Base-by-base conservation (phyloP, 352 stramenopile species). In the Elongisporangium anandrum region DNA sequence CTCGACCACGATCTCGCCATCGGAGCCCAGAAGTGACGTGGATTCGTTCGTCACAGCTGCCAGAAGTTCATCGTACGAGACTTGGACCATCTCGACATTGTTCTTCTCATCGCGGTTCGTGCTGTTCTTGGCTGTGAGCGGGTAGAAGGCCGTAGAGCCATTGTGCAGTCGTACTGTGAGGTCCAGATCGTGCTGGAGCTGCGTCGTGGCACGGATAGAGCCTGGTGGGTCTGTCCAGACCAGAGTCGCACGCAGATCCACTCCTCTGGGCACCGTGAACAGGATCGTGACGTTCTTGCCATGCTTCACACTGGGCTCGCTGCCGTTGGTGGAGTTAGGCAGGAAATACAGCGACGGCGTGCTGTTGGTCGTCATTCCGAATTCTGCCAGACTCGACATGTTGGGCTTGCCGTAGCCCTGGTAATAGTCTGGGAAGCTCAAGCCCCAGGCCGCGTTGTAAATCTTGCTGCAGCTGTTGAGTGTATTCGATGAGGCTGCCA, bases 401-500 rank as follows among this genome's bases (percentile, higher is more conserved):
- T 94, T 89, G 3, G 85, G 85, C 52, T 90, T 88, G 21, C 85
- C 85, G 59, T 94, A 94, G 17, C 85, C 85, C 54, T 94, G 85
- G 50, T 87, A 92, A 13, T 87, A 58, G 53, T 90, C 83, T n/a
- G 85, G 85, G 54, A 83, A 94, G 17, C 52, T 57, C 20, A 94
- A 60, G 3, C 54, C 57, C 22, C 54, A 73, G 23, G 77, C 72
- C n/a, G 56, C 54, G 12, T 66, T 49, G 51, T 80, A 62, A 17
- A 83, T 61, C 9, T 56, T 59, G 9, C 53, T 47, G 49, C 85
- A 94, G 16, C 80, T 88, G 7, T 84, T 72, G 49, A 84, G 59
- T 16, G 73, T 72, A 7, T 62, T 72, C 4, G 68, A 66, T 15
- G 87, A 63, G 10, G 56, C 26, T 12, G 62, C 72, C 17, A 94